These are phyloP conservation scores for Xylaria sp. DNA, from an alignment of 2,329 filamentous ascomycete species.

Conservation along the genomic window DNA sequence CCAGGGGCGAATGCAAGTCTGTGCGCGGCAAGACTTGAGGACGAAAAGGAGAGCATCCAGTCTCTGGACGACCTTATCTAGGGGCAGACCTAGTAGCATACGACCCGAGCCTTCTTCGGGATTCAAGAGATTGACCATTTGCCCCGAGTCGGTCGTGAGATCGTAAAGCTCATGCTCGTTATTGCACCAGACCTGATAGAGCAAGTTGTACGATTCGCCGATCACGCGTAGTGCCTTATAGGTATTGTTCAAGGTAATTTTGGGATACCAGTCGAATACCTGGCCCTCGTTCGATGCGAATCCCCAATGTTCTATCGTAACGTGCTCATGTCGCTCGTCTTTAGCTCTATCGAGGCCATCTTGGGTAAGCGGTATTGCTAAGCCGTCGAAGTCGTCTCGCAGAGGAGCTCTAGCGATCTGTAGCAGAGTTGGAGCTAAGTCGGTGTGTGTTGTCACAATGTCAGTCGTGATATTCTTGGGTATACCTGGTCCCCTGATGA, in stretches of 20 bases:
- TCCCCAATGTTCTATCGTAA: slow-evolving; percentile 61
- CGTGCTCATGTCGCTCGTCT: slow-evolving; percentile 57
- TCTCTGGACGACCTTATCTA: slow-evolving; percentile 53
- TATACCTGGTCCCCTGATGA: slow-evolving; percentile 66
- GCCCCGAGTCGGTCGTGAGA: slow-evolving; percentile 50
- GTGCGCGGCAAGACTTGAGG: slow-evolving; percentile 61
- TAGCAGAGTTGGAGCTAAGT: slow-evolving; percentile 71
- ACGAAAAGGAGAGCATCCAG: slow-evolving; percentile 62
- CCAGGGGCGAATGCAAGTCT: slow-evolving; percentile 60
- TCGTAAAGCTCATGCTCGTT: slow-evolving; percentile 69
- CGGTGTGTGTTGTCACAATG: slow-evolving; percentile 69
- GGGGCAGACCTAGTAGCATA: slow-evolving; percentile 42
- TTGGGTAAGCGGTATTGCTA: slow-evolving; percentile 56
- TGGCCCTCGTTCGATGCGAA: slow-evolving; percentile 50
- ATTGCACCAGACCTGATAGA: slow-evolving; percentile 63
- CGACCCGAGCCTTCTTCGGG: slow-evolving; percentile 44
- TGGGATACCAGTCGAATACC: slow-evolving; percentile 44
- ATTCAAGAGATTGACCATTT: slow-evolving; percentile 54
- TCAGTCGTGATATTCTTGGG: slow-evolving; percentile 53
- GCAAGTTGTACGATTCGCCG: slow-evolving; percentile 60
- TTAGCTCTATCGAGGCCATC: slow-evolving; percentile 32
- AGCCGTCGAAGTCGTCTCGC: slow-evolving; percentile 66
- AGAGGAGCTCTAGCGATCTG: slow-evolving; percentile 55
- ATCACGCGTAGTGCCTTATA: slow-evolving; percentile 66
- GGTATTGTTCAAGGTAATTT: slow-evolving; percentile 57